phyloP scores from a whole-genome alignment of 768 basidiomycete species.

The Boletus insuetus region DNA sequence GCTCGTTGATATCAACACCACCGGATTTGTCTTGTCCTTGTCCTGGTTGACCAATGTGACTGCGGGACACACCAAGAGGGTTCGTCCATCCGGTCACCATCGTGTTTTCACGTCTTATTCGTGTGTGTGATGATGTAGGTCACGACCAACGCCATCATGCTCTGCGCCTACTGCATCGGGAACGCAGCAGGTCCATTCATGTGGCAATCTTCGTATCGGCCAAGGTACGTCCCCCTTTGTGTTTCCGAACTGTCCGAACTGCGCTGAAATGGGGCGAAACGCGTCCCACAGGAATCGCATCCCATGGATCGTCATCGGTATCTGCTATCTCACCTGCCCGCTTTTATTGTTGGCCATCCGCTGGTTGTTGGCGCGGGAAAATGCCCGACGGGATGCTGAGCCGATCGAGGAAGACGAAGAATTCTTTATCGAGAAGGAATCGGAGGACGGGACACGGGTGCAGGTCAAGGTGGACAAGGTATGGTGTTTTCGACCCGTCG shows the following conservation, averaged over 20 bases:
- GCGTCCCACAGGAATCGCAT: slow-evolving; percentile 57
- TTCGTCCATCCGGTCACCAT: slow-evolving; percentile 38
- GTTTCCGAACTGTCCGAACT: neutral
- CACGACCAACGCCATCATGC: slow-evolving; percentile 63
- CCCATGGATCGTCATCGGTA: slow-evolving; percentile 75
- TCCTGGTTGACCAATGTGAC: slow-evolving; percentile 67
- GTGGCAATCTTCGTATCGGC: slow-evolving; percentile 69
- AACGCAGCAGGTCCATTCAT: slow-evolving; percentile 75
- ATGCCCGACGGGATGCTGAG: slow-evolving; percentile 60
- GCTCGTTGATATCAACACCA: slow-evolving; percentile 44
- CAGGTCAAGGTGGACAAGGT: slow-evolving; percentile 69
- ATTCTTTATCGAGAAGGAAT: slow-evolving; percentile 53
- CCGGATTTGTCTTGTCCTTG: slow-evolving; percentile 59
- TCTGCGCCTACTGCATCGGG: slow-evolving; percentile 65
- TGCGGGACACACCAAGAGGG: slow-evolving; percentile 69
- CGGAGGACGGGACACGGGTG: slow-evolving; percentile 49
- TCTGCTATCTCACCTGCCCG: slow-evolving; percentile 58
- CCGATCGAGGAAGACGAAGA: slow-evolving; percentile 57
- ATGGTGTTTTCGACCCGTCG: neutral
- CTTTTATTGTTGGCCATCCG: slow-evolving; percentile 49
- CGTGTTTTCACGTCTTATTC: neutral
- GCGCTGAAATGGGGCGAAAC: too few species aligned
- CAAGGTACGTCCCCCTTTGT: slow-evolving; percentile 42
- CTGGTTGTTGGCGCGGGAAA: slow-evolving; percentile 53
- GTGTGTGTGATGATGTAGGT: slow-evolving; percentile 9